Base-by-base conservation (phyloP, 208 protist species). In the Blastocrithidia nonstop region DNA sequence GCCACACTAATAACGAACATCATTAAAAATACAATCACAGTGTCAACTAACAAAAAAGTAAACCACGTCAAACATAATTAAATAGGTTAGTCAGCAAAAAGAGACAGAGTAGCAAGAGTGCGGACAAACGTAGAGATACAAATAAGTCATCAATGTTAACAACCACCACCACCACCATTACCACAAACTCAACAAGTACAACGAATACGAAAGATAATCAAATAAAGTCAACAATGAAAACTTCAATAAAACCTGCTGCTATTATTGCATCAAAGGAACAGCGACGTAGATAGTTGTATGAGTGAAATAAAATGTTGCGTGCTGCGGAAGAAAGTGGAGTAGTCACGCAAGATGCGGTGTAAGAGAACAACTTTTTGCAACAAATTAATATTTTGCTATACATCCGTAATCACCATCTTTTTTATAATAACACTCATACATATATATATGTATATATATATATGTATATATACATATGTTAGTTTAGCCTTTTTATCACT, bases 221-320 rank as follows among this genome's bases (percentile, higher is more conserved):
- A 20, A 24, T 13, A 41, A 41, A 24, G 21, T 8, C n/a, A 80
- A n/a, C n/a, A n/a, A n/a, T n/a, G n/a, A n/a, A n/a, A n/a, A n/a
- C n/a, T n/a, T n/a, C n/a, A n/a, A n/a, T n/a, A n/a, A n/a, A n/a
- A n/a, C n/a, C n/a, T n/a, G n/a, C n/a, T n/a, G n/a, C n/a, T n/a
- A n/a, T n/a, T n/a, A n/a, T n/a, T n/a, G n/a, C n/a, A n/a, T n/a
- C n/a, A n/a, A n/a, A 61, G 41, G 74, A 77, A 17, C 71, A 61
- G 28, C 64, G 71, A 2, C 52, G 80, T 13, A 64, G 74, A 8
- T 74, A 89, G 48, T 39, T 89, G 11, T 89, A 89, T 48, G 80
- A 74, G 19, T 89, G 80, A 75, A 89, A 89, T 44, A 62, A 68
- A 32, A 28, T 62, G 31, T 43, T 78, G 50, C 51, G 64, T 0